A percentile compares a stretch with the other conserved stretches of the same genome.
phyloP scores from a whole-genome alignment of 2,329 filamentous ascomycete species.

The Arachnomyces sp. region DNA sequence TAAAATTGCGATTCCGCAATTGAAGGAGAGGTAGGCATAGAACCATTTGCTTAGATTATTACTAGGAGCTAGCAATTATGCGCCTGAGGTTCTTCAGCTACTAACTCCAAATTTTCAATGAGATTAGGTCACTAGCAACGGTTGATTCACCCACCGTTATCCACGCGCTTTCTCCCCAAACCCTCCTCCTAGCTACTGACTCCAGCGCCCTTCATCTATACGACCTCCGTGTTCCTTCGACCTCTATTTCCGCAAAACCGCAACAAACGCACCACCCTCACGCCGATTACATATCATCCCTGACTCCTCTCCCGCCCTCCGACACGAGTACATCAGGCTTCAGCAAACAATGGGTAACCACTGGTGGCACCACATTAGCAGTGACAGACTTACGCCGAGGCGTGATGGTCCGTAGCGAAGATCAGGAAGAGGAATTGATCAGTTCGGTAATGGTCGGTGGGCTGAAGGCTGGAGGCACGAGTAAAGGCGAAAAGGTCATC shows the following conservation, averaged over 20 bases:
- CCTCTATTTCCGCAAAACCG: constrained; percentile 53
- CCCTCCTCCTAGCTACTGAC: constrained; percentile 81
- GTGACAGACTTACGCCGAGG: constrained; percentile 82
- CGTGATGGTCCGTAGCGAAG: constrained; percentile 79
- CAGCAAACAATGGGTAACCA: constrained; percentile 90
- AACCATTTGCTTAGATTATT: background rate
- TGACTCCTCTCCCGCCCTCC: constrained; percentile 73
- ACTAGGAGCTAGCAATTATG: constrained; percentile 7
- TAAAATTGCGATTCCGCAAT: constrained; percentile 67
- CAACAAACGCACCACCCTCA: constrained; percentile 78
- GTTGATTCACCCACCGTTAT: constrained; percentile 72
- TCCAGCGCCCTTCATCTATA: constrained; percentile 81
- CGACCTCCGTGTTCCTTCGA: constrained; percentile 61
- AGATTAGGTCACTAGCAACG: constrained; percentile 15
- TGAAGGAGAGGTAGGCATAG: constrained; percentile 32
- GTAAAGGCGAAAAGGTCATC: constrained; percentile 65
- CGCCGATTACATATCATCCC: constrained; percentile 82
- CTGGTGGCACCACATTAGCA: constrained; percentile 81
- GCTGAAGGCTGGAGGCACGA: constrained; percentile 56
- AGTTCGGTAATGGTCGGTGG: constrained; percentile 71
- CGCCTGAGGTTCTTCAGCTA: constrained; percentile 6
- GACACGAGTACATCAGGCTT: constrained; percentile 77
- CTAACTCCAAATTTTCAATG: constrained; percentile 26
- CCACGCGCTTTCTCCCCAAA: constrained; percentile 77
- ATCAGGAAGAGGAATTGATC: constrained; percentile 91